Evolutionary conservation across 2,329 filamentous ascomycete species (phyloP).

Genomic region (Trichoderma sp.): DNA sequence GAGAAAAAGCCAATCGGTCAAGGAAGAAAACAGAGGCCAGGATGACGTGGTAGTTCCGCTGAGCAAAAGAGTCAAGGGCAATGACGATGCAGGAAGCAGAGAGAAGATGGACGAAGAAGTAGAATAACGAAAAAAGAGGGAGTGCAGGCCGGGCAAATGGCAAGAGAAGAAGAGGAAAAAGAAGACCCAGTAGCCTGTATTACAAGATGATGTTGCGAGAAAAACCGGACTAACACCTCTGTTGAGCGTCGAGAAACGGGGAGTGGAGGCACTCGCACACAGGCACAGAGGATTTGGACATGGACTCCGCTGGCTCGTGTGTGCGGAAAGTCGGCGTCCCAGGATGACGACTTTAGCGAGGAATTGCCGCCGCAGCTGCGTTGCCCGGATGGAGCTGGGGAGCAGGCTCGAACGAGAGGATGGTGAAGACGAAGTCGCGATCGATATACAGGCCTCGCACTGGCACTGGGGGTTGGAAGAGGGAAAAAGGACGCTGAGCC

Average conservation of each 20-base stretch:
- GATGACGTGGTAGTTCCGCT: conserved; percentile 25
- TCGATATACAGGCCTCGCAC: conserved; percentile 44
- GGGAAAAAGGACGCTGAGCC: conserved; percentile 28
- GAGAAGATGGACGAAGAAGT: background rate
- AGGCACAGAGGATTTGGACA: conserved; percentile 20
- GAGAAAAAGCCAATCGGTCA: conserved; percentile 27
- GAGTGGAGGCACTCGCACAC: conserved; percentile 20
- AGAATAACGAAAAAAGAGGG: background rate
- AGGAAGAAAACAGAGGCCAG: conserved; percentile 18
- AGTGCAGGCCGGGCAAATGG: conserved; percentile 18
- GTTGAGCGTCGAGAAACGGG: conserved; percentile 24
- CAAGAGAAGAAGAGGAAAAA: conserved; percentile 24
- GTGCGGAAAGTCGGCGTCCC: conserved; percentile 21
- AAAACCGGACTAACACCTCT: conserved; percentile 28
- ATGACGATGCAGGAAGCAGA: conserved; percentile 7
- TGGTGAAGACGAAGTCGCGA: conserved; percentile 34
- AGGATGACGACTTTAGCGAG: conserved; percentile 16
- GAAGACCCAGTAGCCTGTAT: conserved; percentile 41
- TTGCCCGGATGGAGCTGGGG: conserved; percentile 27
- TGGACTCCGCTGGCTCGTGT: conserved; percentile 21
- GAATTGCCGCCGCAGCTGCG: conserved; percentile 17
- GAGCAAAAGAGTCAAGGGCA: conserved; percentile 15
- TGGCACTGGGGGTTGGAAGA: conserved; percentile 38
- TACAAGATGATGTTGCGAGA: conserved; percentile 41
- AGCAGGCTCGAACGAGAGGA: conserved; percentile 29